Percentiles rank a stretch among this genome's conserved stretches.
These are phyloP conservation scores for Hypoxylon trugodes DNA, from an alignment of 495 filamentous ascomycete genomes.

Conservation along the genomic window DNA sequence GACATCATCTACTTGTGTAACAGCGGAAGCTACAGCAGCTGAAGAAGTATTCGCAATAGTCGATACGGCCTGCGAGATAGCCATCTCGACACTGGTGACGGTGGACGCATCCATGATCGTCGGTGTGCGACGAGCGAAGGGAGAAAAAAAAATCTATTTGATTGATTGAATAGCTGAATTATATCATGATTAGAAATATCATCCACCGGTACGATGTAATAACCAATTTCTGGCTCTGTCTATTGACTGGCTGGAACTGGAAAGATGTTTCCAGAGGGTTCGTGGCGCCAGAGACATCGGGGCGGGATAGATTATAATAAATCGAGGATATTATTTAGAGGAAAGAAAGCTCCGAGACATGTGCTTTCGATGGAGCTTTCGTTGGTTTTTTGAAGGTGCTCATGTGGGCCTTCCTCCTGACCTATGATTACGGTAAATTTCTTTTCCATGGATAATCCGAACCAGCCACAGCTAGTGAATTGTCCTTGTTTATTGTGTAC, in stretches of 20 bases:
- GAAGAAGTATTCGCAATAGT: constrained; percentile 37
- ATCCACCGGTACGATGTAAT: constrained; percentile 21
- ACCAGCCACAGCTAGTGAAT: background rate
- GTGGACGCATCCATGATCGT: constrained; percentile 32
- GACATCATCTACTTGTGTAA: constrained; percentile 49
- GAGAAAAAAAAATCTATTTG: background rate
- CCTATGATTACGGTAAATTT: background rate
- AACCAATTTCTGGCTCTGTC: constrained; percentile 15
- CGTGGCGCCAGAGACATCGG: constrained; percentile 40
- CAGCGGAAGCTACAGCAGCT: constrained; percentile 39
- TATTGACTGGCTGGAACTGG: constrained; percentile 26
- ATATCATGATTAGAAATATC: constrained; percentile 20
- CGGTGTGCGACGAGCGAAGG: too few species aligned
- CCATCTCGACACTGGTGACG: constrained; percentile 12
- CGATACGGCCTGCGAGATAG: constrained; percentile 38
- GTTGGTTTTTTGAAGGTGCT: constrained; percentile 17
- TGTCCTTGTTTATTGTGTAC: constrained; percentile 23
- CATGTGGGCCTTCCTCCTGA: constrained; percentile 21
- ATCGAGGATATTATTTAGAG: constrained; percentile 9
- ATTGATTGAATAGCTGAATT: background rate
- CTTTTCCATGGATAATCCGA: too few species aligned
- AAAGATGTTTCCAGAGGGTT: constrained; percentile 29
- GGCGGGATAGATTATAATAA: constrained; percentile 13
- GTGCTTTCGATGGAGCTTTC: constrained; percentile 28
- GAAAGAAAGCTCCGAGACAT: constrained; percentile 38